Base-by-base conservation (phyloP, 2,329 filamentous ascomycete species). In the Alternaria postmessia region DNA sequence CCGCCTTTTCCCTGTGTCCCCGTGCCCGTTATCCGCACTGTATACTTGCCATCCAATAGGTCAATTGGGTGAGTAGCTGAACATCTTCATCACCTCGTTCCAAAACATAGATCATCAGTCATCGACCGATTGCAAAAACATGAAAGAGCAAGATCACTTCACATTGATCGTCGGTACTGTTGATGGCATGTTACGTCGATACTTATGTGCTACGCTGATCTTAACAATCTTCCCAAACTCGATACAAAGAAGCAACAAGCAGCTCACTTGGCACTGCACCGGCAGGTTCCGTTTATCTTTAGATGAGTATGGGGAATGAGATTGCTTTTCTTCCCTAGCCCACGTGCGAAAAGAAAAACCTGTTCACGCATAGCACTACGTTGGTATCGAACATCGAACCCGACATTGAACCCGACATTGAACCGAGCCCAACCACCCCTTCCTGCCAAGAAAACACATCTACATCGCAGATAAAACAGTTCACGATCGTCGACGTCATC, bases 401-500 rank as follows among this genome's bases (percentile, higher is more conserved):
- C 46, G 36, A 38, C 16, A 20, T 34, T 24, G 30, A 49, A 24
- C 30, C 46, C 46, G 34, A 36, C 16, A 20, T 34, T 24, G 30
- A 49, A 24, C 30, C 46, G 30, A 38, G 32, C 20, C 46, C 46
- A 38, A 38, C 36, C 36, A 51, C 22, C 24, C 34, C 11, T 41
- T 20, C 16, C 30, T 14, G 30, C 46, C 34, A 38, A 51, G 12
- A 32, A 20, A 12, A 28, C 16, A 51, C 34, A 38, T 34, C 32
- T n/a, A 34, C 47, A 51, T 51, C 32, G 47, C 34, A 32, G 36
- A 38, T 20, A 18, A 48, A 34, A 44, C 39, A 57, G 7, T 26
- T 46, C 32, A 36, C 48, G 39, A 57, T 57, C 55, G 55, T 57
- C 41, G 55, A 57, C 55, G 55, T 57, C 55, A 57, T 53, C 28